Conservation (phyloP, 306 rosid genomes). For the Hippophae rhamnoides region DNA sequence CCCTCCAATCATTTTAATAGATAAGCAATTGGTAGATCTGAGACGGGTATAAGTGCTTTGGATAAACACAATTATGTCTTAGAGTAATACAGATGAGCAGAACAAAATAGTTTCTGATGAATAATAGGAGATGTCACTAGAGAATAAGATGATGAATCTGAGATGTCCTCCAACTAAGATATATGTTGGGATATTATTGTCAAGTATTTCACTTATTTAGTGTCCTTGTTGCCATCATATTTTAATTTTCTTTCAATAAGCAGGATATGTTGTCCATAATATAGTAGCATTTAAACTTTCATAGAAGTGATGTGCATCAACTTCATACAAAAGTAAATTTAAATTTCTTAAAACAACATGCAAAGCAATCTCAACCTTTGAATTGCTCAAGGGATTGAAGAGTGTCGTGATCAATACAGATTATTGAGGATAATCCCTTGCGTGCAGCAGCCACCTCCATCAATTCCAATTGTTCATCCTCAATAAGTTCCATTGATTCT, state of each 20-base stretch:
- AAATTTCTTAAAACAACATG: background rate
- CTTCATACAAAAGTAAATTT: background rate
- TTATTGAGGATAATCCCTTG: conserved; percentile 80
- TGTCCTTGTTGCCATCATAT: no score
- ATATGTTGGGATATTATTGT: no score
- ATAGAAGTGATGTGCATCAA: background rate
- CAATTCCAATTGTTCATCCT: conserved; percentile 94
- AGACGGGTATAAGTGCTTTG: no score
- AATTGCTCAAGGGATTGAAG: conserved; percentile 76
- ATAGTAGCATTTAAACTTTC: background rate
- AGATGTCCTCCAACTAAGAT: no score
- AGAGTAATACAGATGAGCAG: background rate
- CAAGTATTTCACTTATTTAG: no score
- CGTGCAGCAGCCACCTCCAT: conserved; percentile 90
- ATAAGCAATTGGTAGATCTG: no score
- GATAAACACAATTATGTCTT: no score
- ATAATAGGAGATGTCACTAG: background rate
- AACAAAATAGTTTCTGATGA: background rate
- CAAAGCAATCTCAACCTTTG: conserved; percentile 44
- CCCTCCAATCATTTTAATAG: no score
- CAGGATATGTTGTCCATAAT: no score
- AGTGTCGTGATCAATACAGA: conserved; percentile 77
- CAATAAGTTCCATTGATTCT: conserved; percentile 98
- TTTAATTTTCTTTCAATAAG: no score
- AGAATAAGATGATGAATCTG: no score